A percentile compares a stretch with the other conserved stretches of the same genome.
phyloP scores from a whole-genome alignment of 768 basidiomycete genomes.

The Podaxis pistillaris region DNA sequence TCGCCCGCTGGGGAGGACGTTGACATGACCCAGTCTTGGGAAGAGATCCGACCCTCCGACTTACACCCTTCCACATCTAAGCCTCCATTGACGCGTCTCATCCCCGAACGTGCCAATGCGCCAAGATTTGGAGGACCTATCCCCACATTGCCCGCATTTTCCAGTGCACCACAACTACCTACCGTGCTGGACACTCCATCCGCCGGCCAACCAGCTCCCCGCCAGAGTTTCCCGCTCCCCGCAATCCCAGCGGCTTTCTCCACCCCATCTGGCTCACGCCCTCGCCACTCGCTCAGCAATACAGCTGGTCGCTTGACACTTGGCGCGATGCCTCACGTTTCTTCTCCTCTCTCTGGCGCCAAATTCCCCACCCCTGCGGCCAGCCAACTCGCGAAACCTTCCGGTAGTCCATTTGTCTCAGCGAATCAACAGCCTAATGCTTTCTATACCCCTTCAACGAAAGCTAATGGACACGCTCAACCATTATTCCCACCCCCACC shows the following conservation, averaged over 20 bases:
- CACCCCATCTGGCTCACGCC: slow-evolving; percentile 15
- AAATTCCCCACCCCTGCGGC: slow-evolving; percentile 23
- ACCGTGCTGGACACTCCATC: neutral
- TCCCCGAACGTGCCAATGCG: slow-evolving; percentile 31
- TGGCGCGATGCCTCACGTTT: slow-evolving; percentile 20
- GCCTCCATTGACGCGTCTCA: slow-evolving; percentile 21
- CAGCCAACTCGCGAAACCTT: slow-evolving; percentile 19
- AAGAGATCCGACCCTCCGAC: slow-evolving; percentile 42
- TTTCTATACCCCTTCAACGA: slow-evolving; percentile 52
- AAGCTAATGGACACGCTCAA: slow-evolving; percentile 34
- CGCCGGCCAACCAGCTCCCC: slow-evolving; percentile 16
- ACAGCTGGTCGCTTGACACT: slow-evolving; percentile 25
- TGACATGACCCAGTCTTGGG: slow-evolving; percentile 61
- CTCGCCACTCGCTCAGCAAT: slow-evolving; percentile 25
- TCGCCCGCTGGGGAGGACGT: slow-evolving; percentile 21
- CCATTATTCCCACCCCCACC: slow-evolving; percentile 26
- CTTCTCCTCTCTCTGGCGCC: slow-evolving; percentile 29
- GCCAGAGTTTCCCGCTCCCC: slow-evolving; percentile 27
- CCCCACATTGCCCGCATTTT: slow-evolving; percentile 19
- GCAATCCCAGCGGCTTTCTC: neutral
- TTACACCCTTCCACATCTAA: slow-evolving; percentile 25
- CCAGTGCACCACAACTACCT: slow-evolving; percentile 12
- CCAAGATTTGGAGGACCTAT: slow-evolving; percentile 35
- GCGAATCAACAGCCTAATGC: slow-evolving; percentile 61
- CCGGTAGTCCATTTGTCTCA: slow-evolving; percentile 36